A percentile compares a stretch with the other conserved stretches of the same genome.
phyloP scores from a whole-genome alignment of 2,329 filamentous ascomycete genomes.

The Botrytis deweyae region DNA sequence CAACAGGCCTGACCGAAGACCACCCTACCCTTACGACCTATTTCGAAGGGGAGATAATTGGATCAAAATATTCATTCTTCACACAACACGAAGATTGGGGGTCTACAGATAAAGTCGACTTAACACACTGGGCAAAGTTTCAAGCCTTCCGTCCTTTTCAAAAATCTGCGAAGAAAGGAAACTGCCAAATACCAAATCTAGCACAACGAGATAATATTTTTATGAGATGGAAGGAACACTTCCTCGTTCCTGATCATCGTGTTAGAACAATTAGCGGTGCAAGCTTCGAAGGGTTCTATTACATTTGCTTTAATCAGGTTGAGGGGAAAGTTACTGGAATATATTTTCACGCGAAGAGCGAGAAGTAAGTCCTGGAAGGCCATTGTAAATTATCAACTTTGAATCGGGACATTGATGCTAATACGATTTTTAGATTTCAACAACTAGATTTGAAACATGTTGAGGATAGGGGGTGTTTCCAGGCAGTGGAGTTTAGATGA shows the following conservation, averaged over 20 bases:
- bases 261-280: slow-evolving; percentile 89
- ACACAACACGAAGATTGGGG: slow-evolving; percentile 91
- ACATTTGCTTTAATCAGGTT: slow-evolving; percentile 96
- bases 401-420: slow-evolving; percentile 17
- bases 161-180: slow-evolving; percentile 56
- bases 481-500: slow-evolving; percentile 86
- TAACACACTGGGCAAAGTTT: slow-evolving; percentile 92
- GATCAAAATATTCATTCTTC: slow-evolving; percentile 88
- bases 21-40: slow-evolving; percentile 97
- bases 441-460: slow-evolving; percentile 90
- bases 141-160: slow-evolving; percentile 76
- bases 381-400: background rate
- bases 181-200: slow-evolving; percentile 66
- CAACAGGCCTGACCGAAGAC: slow-evolving; percentile 86
- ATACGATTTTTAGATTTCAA: slow-evolving; percentile 67
- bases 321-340: slow-evolving; percentile 86
- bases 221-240: slow-evolving; percentile 99
- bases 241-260: slow-evolving; percentile 90
- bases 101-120: slow-evolving; percentile 84
- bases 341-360: slow-evolving; percentile 97
- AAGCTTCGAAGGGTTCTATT: slow-evolving; percentile 98
- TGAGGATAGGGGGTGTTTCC: slow-evolving; percentile 77
- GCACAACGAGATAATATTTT: slow-evolving; percentile 86
- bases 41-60: slow-evolving; percentile 97
- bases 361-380: slow-evolving; percentile 67